Conservation (phyloP, 352 stramenopile genomes). For the Globisporangium acanthophoron region DNA sequence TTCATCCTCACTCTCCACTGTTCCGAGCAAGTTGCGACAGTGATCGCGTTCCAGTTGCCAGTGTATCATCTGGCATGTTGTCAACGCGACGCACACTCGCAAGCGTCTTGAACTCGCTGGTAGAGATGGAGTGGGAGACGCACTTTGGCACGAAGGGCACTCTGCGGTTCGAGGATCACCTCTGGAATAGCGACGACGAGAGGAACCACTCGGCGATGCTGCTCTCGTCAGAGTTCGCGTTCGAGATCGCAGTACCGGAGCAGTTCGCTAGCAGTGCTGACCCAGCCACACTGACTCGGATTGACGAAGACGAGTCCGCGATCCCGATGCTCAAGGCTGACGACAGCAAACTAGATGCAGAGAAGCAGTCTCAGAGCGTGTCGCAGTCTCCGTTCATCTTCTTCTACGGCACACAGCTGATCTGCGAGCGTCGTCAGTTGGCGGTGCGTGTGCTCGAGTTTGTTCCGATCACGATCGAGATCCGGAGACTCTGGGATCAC, state of each 20-base stretch:
- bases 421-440: background rate
- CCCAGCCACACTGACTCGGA: background rate
- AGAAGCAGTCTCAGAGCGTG: background rate
- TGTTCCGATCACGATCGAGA: slow-evolving; percentile 3
- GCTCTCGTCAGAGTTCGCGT: slow-evolving; percentile 21
- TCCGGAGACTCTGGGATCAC: slow-evolving; percentile 1
- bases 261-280: background rate
- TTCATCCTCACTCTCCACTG: background rate
- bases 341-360: background rate
- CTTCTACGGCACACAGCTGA: slow-evolving; percentile 7
- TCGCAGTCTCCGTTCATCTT: slow-evolving; percentile 13
- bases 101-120: slow-evolving; percentile 26
- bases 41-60: background rate
- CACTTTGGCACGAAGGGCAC: slow-evolving; percentile 38
- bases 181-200: slow-evolving; percentile 5
- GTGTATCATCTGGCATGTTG: background rate
- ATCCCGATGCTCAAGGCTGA: slow-evolving; percentile 7
- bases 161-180: slow-evolving; percentile 14
- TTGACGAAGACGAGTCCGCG: background rate
- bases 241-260: slow-evolving; percentile 19
- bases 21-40: background rate
- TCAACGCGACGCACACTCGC: slow-evolving; percentile 3
- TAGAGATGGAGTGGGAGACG: slow-evolving; percentile 52
- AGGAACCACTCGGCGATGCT: slow-evolving; percentile 10
- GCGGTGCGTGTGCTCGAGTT: slow-evolving; percentile 12